Evolutionary conservation across 768 basidiomycete genomes (phyloP).

Genomic region (Strobilomyces confusus): DNA sequence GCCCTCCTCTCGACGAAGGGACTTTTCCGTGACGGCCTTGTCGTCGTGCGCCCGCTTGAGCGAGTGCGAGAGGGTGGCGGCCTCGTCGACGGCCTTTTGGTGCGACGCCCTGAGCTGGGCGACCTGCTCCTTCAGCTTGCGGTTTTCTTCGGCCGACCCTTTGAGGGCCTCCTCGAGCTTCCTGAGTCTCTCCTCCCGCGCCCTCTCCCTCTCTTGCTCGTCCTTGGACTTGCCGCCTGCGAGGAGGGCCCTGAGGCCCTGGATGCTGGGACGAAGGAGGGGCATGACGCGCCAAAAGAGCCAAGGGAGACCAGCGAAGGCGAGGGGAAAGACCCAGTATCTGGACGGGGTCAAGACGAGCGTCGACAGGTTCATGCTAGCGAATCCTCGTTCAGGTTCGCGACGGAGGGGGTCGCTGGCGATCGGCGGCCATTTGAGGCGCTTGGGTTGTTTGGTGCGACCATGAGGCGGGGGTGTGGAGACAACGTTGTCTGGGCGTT

Average conservation of each 20-base stretch:
- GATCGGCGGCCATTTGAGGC: slow-evolving; percentile 25
- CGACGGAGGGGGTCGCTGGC: slow-evolving; percentile 7
- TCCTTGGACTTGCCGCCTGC: slow-evolving; percentile 12
- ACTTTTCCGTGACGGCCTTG: slow-evolving; percentile 11
- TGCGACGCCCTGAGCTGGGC: slow-evolving; percentile 5
- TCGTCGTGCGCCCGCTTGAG: slow-evolving; percentile 21
- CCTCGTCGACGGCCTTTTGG: slow-evolving; percentile 10
- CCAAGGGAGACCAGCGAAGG: slow-evolving; percentile 27
- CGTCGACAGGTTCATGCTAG: slow-evolving; percentile 31
- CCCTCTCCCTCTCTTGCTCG: slow-evolving; percentile 19
- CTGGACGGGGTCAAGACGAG: slow-evolving; percentile 26
- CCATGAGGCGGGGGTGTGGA: slow-evolving; percentile 28
- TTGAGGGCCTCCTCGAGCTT: slow-evolving; percentile 16
- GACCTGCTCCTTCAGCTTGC: slow-evolving; percentile 17
- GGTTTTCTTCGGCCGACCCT: slow-evolving; percentile 12
- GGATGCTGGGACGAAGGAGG: neutral
- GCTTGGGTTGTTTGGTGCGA: slow-evolving; percentile 20
- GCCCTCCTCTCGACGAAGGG: slow-evolving; percentile 19
- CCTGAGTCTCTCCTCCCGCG: slow-evolving; percentile 8
- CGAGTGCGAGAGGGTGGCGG: slow-evolving; percentile 7
- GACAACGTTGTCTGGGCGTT: slow-evolving; percentile 26
- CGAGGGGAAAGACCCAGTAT: slow-evolving; percentile 27
- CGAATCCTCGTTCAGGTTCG: slow-evolving; percentile 18
- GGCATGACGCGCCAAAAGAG: slow-evolving; percentile 19
- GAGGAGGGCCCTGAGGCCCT: neutral